Conservation (phyloP, 1,139 yeast genomes). For the Candida gigantensis region DNA sequence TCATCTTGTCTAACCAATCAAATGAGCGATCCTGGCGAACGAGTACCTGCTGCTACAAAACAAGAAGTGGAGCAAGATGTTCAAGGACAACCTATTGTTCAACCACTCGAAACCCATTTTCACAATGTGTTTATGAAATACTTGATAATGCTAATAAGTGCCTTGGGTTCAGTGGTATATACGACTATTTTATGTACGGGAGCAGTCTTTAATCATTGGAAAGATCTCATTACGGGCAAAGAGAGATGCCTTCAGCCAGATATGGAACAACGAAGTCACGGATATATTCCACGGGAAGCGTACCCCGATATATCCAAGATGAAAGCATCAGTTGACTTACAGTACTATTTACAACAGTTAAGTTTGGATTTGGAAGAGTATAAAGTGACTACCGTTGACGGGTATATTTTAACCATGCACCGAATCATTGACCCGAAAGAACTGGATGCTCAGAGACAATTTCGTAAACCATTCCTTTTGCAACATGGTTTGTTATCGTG, state of each 20-base stretch:
- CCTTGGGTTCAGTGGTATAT: conserved; percentile 31
- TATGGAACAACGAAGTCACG: conserved; percentile 18
- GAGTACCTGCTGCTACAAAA: too few species aligned
- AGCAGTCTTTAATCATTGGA: conserved; percentile 30
- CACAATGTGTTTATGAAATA: conserved; percentile 22
- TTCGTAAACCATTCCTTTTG: conserved; percentile 61
- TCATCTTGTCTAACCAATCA: too few species aligned
- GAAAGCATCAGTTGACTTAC: conserved; percentile 37
- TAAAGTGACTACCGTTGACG: conserved; percentile 74
- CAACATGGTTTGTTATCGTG: conserved; percentile 88
- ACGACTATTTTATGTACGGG: conserved; percentile 24
- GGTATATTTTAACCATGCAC: conserved; percentile 66
- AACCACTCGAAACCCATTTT: not conserved
- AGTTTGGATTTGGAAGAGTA: conserved; percentile 62
- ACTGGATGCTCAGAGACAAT: conserved; percentile 25
- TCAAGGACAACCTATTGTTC: not conserved
- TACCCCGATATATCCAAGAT: conserved; percentile 31
- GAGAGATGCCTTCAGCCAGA: conserved; percentile 11
- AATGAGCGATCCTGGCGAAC: too few species aligned
- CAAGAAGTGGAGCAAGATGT: too few species aligned
- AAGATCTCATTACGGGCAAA: conserved; percentile 27
- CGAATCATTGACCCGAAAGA: conserved; percentile 59
- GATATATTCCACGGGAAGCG: conserved; percentile 29
- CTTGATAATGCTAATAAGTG: conserved; percentile 27
- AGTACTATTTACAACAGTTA: conserved; percentile 64